Evolutionary conservation across 371 early-diverging fungal genomes (phyloP).

Genomic region (Encephalitozoon romaleae): DNA sequence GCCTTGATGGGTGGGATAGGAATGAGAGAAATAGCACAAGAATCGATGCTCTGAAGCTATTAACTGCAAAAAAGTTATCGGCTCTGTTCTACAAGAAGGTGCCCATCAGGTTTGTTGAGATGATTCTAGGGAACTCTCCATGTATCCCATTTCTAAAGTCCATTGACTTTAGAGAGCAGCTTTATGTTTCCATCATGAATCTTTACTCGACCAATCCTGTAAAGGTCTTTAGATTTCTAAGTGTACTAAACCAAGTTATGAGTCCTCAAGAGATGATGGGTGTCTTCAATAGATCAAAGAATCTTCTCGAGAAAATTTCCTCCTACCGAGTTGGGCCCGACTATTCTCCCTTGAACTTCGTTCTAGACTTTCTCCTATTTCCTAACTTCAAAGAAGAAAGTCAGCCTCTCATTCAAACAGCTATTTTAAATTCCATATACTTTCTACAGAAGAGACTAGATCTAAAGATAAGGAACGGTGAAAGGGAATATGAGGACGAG

Average conservation of each 20-base stretch:
- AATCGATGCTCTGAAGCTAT: background rate
- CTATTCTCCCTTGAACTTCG: background rate
- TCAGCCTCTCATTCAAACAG: background rate
- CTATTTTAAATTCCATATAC: background rate
- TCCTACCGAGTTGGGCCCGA: background rate
- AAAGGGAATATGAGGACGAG: background rate
- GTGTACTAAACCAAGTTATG: background rate
- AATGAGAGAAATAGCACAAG: background rate
- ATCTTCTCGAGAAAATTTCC: background rate
- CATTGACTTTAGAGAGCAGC: background rate
- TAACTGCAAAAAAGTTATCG: background rate
- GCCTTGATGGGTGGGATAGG: background rate
- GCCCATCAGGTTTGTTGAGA: background rate
- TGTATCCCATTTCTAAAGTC: background rate
- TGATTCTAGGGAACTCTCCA: background rate
- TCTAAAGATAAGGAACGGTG: background rate
- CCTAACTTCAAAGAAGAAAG: background rate
- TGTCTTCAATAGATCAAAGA: background rate
- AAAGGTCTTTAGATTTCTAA: background rate
- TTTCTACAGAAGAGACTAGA: conserved; percentile 3
- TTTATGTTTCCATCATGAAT: background rate
- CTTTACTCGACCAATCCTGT: background rate
- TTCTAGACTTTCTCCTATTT: background rate
- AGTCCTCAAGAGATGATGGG: background rate
- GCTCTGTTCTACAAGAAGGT: background rate